Evolutionary conservation across 306 rosid species (phyloP).

Genomic region (Sphenostylis stenocarpa): DNA sequence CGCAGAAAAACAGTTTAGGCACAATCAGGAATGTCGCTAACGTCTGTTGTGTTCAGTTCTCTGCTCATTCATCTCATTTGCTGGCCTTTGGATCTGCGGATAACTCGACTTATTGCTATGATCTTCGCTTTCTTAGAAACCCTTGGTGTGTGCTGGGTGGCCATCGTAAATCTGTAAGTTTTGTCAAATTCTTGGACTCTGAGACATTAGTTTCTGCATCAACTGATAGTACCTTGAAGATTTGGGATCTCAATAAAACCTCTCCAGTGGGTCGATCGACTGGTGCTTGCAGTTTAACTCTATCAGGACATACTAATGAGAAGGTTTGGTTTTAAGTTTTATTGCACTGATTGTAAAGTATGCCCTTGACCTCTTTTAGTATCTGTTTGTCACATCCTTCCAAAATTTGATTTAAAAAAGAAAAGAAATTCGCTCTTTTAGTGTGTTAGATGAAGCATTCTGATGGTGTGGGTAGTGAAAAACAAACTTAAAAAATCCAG

Average conservation of each 20-base stretch:
- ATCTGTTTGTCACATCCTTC: background rate
- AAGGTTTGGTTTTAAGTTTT: constrained; percentile 51
- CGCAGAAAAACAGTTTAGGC: constrained; percentile 18
- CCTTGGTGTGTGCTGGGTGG: constrained; percentile 7
- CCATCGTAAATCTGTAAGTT: constrained; percentile 68
- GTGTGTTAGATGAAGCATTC: background rate
- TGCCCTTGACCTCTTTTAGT: background rate
- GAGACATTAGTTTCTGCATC: constrained; percentile 84
- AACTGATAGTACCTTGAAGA: constrained; percentile 76
- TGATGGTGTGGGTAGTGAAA: background rate
- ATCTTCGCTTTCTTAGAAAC: background rate
- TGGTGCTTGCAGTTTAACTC: constrained; percentile 68
- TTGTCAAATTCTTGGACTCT: constrained; percentile 77
- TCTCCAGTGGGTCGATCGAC: constrained; percentile 57
- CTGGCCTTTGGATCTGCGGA: background rate
- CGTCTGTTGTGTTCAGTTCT: constrained; percentile 89
- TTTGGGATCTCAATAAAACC: constrained; percentile 82
- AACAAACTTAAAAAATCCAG: background rate
- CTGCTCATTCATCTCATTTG: constrained; percentile 65
- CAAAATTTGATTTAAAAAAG: background rate
- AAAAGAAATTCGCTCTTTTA: background rate
- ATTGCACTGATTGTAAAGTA: constrained; percentile 20
- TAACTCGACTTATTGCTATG: background rate
- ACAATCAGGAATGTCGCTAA: constrained; percentile 43
- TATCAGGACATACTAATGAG: constrained; percentile 78